A percentile compares a stretch with the other conserved stretches of the same genome.
Conservation (phyloP, 352 stramenopile species). For the Globisporangium okanoganense region DNA sequence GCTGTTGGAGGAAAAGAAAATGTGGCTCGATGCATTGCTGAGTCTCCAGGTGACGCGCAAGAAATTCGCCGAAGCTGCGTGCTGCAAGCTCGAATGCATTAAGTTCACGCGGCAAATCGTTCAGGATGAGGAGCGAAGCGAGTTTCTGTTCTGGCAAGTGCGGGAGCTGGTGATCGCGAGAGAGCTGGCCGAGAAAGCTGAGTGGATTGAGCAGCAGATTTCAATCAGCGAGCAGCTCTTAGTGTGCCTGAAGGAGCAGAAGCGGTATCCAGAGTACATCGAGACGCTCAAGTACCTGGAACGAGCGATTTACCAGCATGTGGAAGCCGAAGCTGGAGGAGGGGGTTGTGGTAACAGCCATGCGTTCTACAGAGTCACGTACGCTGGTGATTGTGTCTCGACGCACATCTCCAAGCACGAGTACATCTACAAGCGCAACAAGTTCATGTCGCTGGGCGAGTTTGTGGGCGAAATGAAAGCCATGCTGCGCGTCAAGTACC, state of each 20-base stretch:
- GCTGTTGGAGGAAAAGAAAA: conserved; percentile 52
- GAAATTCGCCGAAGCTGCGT: conserved; percentile 51
- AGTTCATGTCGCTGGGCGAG: conserved; percentile 62
- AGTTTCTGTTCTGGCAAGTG: conserved; percentile 26
- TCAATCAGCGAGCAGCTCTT: conserved; percentile 56
- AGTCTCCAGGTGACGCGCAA: conserved; percentile 40
- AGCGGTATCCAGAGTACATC: conserved; percentile 43
- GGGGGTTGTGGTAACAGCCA: conserved; percentile 10
- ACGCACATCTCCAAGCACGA: conserved; percentile 34
- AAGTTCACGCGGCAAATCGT: conserved; percentile 23
- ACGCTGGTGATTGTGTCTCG: conserved; percentile 50
- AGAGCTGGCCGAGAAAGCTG: conserved; percentile 35
- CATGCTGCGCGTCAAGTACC: conserved; percentile 47
- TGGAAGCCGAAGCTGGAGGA: conserved; percentile 15
- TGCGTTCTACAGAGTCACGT: conserved; percentile 56
- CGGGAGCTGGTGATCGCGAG: conserved; percentile 36
- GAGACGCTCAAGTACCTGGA: conserved; percentile 45
- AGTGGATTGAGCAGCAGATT: conserved; percentile 50
- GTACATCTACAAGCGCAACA: conserved; percentile 75
- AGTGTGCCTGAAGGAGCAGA: conserved; percentile 24
- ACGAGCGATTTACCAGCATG: conserved; percentile 22
- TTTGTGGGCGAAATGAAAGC: conserved; percentile 63
- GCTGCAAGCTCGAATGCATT: conserved; percentile 52
- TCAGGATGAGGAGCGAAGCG: background rate
- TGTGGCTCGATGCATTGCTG: conserved; percentile 58